Conservation (phyloP, 2,329 filamentous ascomycete genomes). For the Dactylellina parvicollis region DNA sequence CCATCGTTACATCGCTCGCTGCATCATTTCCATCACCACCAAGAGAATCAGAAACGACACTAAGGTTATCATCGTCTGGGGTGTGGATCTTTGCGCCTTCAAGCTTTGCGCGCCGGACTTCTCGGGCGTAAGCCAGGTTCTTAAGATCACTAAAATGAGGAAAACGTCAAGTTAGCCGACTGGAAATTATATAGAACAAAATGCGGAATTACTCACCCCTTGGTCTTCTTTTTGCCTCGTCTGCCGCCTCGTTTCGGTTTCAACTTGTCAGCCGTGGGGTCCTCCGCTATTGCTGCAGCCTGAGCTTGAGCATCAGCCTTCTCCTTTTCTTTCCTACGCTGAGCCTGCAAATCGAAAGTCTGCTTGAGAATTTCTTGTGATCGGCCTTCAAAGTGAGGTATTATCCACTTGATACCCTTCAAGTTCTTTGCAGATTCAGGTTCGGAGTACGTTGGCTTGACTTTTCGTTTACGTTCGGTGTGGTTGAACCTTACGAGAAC, state of each 20-base stretch:
- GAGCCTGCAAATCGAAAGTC: slow-evolving; percentile 26
- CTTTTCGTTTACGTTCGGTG: slow-evolving; percentile 42
- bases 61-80: slow-evolving; percentile 52
- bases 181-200: background rate
- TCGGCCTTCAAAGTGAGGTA: slow-evolving; percentile 44
- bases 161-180: background rate
- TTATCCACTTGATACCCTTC: slow-evolving; percentile 45
- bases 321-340: slow-evolving; percentile 28
- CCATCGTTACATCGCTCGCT: slow-evolving; percentile 36
- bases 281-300: slow-evolving; percentile 29
- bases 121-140: slow-evolving; percentile 48
- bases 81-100: slow-evolving; percentile 49
- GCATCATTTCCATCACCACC: slow-evolving; percentile 29
- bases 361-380: slow-evolving; percentile 39
- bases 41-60: slow-evolving; percentile 38
- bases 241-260: slow-evolving; percentile 44
- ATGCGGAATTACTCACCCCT: slow-evolving; percentile 18
- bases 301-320: slow-evolving; percentile 38
- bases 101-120: slow-evolving; percentile 45
- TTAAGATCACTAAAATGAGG: slow-evolving; percentile 35
- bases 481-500: slow-evolving; percentile 11
- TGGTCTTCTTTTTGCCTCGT: slow-evolving; percentile 46
- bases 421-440: slow-evolving; percentile 24
- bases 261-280: slow-evolving; percentile 23
- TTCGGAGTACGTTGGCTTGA: background rate